Evolutionary conservation across 2,329 filamentous ascomycete species (phyloP).

Genomic region (Chaetomiaceae sp.): DNA sequence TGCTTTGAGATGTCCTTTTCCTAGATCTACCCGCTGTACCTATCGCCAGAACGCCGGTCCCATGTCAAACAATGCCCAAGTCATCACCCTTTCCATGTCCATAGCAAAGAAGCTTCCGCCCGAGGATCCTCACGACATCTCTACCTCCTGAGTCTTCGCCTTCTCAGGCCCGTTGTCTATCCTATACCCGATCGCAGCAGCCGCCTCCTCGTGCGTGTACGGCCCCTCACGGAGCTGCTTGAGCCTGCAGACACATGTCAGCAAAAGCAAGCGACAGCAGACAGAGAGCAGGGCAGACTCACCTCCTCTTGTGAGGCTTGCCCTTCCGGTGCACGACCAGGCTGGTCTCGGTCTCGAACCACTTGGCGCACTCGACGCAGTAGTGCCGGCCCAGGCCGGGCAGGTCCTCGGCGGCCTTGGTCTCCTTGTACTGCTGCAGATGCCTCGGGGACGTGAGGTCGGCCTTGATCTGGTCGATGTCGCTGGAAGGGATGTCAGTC

Average conservation of each 20-base stretch:
- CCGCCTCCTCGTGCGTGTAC: slow-evolving; percentile 80
- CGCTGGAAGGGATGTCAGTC: slow-evolving; percentile 49
- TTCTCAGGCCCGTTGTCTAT: slow-evolving; percentile 58
- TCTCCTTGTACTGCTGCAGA: slow-evolving; percentile 70
- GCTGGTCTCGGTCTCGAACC: slow-evolving; percentile 83
- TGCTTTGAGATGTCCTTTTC: too few species aligned
- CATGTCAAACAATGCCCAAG: neutral
- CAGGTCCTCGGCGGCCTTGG: slow-evolving; percentile 79
- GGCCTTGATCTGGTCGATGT: slow-evolving; percentile 85
- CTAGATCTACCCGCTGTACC: slow-evolving; percentile 4
- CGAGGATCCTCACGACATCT: slow-evolving; percentile 32
- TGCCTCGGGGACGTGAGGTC: slow-evolving; percentile 78
- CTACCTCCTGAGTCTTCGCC: slow-evolving; percentile 41
- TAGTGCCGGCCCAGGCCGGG: slow-evolving; percentile 83
- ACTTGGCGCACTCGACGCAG: slow-evolving; percentile 91
- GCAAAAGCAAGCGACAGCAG: neutral
- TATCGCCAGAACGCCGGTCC: slow-evolving; percentile 11
- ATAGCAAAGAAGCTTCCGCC: neutral
- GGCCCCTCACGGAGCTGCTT: slow-evolving; percentile 79
- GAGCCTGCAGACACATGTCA: slow-evolving; percentile 51
- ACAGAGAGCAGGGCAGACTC: slow-evolving; percentile 21
- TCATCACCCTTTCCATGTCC: neutral
- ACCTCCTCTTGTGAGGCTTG: slow-evolving; percentile 93
- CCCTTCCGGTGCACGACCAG: slow-evolving; percentile 72
- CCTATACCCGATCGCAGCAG: slow-evolving; percentile 69